phyloP scores from a whole-genome alignment of 768 basidiomycete species.

The Lentinula edodes region DNA sequence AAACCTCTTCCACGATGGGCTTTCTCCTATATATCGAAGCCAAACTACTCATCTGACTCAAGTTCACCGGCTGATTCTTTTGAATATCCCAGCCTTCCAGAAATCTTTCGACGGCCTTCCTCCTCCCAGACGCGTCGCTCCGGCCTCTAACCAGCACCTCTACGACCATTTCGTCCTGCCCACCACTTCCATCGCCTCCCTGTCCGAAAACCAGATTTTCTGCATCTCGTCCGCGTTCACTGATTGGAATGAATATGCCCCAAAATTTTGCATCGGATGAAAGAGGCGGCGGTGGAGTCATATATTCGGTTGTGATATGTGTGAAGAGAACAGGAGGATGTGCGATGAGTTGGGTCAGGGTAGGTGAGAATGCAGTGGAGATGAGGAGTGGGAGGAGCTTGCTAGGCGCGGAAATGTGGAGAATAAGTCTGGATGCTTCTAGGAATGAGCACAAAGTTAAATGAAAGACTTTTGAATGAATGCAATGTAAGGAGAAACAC shows the following conservation, averaged over 20 bases:
- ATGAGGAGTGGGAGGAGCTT: constrained; percentile 49
- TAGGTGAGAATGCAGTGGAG: constrained; percentile 58
- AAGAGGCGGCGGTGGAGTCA: constrained; percentile 64
- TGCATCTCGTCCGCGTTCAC: constrained; percentile 54
- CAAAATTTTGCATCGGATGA: constrained; percentile 71
- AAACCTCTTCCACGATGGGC: constrained; percentile 24
- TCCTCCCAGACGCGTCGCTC: constrained; percentile 34
- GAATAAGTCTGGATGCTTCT: constrained; percentile 54
- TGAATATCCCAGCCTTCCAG: constrained; percentile 57
- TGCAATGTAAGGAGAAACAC: constrained; percentile 12
- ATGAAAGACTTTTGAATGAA: constrained; percentile 1
- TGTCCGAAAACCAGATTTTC: constrained; percentile 57
- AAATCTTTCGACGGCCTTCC: constrained; percentile 51
- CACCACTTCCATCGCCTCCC: constrained; percentile 45
- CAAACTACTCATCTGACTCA: constrained; percentile 48
- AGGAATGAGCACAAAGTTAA: background rate
- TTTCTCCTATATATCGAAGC: constrained; percentile 41
- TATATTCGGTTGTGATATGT: constrained; percentile 66
- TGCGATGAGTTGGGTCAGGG: constrained; percentile 57
- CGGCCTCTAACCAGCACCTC: constrained; percentile 52
- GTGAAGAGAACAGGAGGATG: constrained; percentile 67
- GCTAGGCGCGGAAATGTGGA: constrained; percentile 49
- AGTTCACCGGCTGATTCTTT: constrained; percentile 32
- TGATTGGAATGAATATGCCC: constrained; percentile 67
- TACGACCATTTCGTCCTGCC: constrained; percentile 47